Conservation (phyloP, 768 basidiomycete genomes). For the Phylloporus rhodoxanthus region DNA sequence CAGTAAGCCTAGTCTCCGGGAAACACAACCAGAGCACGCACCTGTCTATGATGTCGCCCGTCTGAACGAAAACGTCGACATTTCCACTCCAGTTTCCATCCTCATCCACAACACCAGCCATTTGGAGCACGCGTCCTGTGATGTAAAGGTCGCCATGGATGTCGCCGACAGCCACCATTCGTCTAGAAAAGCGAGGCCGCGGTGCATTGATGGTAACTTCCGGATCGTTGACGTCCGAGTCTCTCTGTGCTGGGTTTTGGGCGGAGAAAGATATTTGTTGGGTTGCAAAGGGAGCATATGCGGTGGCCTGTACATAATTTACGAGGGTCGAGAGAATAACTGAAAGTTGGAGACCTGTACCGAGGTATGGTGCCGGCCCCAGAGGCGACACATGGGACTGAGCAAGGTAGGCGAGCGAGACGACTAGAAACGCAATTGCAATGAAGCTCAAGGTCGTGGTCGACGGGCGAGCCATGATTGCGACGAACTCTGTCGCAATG, state of each 20-base stretch:
- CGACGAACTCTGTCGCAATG: neutral
- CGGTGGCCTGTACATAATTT: conserved; percentile 20
- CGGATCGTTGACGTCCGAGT: conserved; percentile 4
- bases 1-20: conserved; percentile 11
- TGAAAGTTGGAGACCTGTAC: conserved; percentile 18
- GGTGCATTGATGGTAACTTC: conserved; percentile 17
- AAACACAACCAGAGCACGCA: conserved; percentile 27
- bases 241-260: conserved; percentile 3
- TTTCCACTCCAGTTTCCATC: conserved; percentile 76
- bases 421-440: conserved; percentile 21
- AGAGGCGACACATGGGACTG: conserved; percentile 30
- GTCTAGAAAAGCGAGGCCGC: conserved; percentile 32
- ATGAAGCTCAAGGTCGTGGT: conserved; percentile 14
- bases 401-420: conserved; percentile 28
- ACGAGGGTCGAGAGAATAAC: conserved; percentile 23
- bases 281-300: conserved; percentile 18
- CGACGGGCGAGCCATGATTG: conserved; percentile 22
- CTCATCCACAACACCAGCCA: conserved; percentile 71
- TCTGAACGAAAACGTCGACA: conserved; percentile 86
- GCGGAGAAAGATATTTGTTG: conserved; percentile 10
- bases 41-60: conserved; percentile 94
- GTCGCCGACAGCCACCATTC: conserved; percentile 87
- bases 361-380: conserved; percentile 29
- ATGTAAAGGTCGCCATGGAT: conserved; percentile 85
- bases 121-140: conserved; percentile 71